Base-by-base conservation (phyloP, 371 early-diverging fungal species). In the Rhizopus delemar region DNA sequence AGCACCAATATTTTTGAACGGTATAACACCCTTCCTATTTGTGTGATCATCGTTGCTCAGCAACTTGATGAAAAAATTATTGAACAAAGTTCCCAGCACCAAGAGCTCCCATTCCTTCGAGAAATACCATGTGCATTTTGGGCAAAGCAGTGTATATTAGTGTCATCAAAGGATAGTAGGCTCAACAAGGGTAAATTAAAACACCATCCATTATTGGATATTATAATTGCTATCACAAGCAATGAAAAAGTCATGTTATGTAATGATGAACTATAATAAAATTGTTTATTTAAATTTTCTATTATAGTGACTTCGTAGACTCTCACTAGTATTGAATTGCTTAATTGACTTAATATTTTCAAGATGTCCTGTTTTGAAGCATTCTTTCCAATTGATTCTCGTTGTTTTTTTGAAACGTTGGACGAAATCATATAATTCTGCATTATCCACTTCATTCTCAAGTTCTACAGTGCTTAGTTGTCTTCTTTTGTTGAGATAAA, bases 201-300 rank as follows among this genome's bases (percentile, higher is more conserved):
- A 45, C 34, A 45, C 16, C 57, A 56, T 57, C 56, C 57, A 13
- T 62, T 62, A 53, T 62, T 62, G 46, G 57, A 62, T 56, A 57
- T 62, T 62, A 51, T 62, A 45, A 62, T 56, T 56, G 62, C 57
- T 62, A 62, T 62, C 51, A 62, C 57, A 46, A 56, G 57, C 46
- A 57, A 56, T 51, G 57, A 62, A 1, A 62, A 62, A 53, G 57
- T 57, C 33, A 62, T 63, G 45, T 52, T 63, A 53, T 57, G 15
- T 57, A 52, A 62, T 39, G 57, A 57, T 62, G 48, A 45, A 51
- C 52, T 62, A 56, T 56, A 62, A 62, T 39, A 22, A 62, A 62
- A 56, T 49, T 46, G 54, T 63, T 62, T 57, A 62, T 57, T 62
- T 62, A 39, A 63, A 57, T 7, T 15, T 38, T 53, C 57, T 57